A percentile compares a stretch with the other conserved stretches of the same genome.
Evolutionary conservation across 768 basidiomycete genomes (phyloP).

Genomic region (Amanita rubescens): DNA sequence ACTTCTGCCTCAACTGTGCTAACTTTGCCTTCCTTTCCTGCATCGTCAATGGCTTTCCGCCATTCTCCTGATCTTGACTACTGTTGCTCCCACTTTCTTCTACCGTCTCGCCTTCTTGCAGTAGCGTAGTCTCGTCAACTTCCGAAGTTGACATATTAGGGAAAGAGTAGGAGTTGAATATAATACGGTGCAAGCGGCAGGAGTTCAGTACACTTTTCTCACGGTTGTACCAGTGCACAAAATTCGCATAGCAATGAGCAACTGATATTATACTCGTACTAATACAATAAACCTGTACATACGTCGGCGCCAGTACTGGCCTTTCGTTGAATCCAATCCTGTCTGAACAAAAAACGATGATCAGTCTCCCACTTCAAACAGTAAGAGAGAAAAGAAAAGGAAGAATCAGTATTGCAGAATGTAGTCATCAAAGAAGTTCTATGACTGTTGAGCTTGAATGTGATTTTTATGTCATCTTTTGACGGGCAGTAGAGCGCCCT

Average conservation of each 20-base stretch:
- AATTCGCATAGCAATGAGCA: no score
- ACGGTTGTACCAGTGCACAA: no score
- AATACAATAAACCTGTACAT: no score
- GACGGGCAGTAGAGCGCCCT: background rate
- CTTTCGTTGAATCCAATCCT: conserved; percentile 2
- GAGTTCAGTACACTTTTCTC: background rate
- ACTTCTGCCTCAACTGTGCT: conserved; percentile 66
- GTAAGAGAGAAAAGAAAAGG: conserved; percentile 5
- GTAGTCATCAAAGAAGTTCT: conserved; percentile 40
- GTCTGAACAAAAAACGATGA: conserved; percentile 6
- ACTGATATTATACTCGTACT: no score
- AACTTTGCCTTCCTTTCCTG: conserved; percentile 74
- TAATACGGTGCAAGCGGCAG: no score
- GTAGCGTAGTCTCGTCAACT: conserved; percentile 5
- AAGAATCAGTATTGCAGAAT: conserved; percentile 44
- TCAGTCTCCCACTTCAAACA: background rate
- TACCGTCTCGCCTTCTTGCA: conserved; percentile 15
- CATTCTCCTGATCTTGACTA: background rate
- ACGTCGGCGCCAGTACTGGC: no score
- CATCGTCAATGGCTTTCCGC: conserved; percentile 36
- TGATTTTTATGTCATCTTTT: conserved; percentile 47
- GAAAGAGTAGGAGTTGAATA: no score
- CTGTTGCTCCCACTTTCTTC: conserved; percentile 7
- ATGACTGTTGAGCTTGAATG: conserved; percentile 61
- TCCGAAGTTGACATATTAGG: conserved; percentile 1